Conservation (phyloP, 2,329 filamentous ascomycete genomes). For the Scedosporium minutisporum region DNA sequence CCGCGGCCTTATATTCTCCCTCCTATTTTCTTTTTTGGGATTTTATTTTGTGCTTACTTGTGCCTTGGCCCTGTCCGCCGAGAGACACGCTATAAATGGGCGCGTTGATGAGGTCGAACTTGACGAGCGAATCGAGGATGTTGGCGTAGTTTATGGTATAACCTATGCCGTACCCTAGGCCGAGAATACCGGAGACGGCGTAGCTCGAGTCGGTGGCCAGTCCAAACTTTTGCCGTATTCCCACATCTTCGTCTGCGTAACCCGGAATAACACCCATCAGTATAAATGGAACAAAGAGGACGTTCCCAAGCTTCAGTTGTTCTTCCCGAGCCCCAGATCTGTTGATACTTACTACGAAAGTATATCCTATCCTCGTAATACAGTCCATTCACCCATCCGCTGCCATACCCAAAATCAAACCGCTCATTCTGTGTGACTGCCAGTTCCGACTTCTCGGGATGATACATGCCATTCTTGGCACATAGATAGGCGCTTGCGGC, state of each 20-base stretch:
- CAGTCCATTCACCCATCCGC: not conserved
- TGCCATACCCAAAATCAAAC: slow-evolving; percentile 4
- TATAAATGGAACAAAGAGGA: not conserved
- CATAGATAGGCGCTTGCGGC: slow-evolving; percentile 1
- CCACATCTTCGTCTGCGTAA: slow-evolving; percentile 1
- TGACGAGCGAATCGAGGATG: slow-evolving; percentile 23
- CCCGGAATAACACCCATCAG: not conserved
- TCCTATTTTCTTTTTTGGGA: no score
- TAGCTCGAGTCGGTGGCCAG: slow-evolving; percentile 25
- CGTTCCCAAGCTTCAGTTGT: no score
- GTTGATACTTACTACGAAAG: slow-evolving; percentile 2
- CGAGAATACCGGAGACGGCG: slow-evolving; percentile 25
- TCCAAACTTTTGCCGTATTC: slow-evolving; percentile 18
- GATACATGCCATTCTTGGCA: slow-evolving; percentile 3
- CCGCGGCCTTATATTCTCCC: no score
- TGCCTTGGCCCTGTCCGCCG: slow-evolving; percentile 21
- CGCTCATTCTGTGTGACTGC: not conserved
- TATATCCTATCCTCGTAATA: slow-evolving; percentile 6
- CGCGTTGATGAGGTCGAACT: slow-evolving; percentile 21
- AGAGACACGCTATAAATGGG: slow-evolving; percentile 26
- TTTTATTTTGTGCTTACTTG: slow-evolving; percentile 15
- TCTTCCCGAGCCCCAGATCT: no score
- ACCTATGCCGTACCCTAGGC: slow-evolving; percentile 23
- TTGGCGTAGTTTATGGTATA: slow-evolving; percentile 25
- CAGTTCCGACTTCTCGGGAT: not conserved